Base-by-base conservation (phyloP, 495 filamentous ascomycete species). In the Xylaria longipes region DNA sequence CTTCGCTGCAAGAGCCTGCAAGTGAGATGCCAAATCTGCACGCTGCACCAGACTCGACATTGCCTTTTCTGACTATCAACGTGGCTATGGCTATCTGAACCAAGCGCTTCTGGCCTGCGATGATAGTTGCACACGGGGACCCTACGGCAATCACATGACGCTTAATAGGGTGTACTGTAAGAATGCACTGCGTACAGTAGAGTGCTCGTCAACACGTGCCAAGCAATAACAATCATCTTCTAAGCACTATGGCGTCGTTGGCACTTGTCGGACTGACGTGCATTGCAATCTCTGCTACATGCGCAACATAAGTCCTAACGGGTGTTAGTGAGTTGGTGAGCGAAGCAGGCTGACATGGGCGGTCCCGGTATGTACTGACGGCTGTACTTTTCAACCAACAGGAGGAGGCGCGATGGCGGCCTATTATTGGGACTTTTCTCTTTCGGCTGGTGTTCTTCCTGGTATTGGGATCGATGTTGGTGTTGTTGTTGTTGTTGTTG, bases 21-120 rank as follows among this genome's bases (percentile, higher is more conserved):
- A 52, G 65, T 67, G 65, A 67, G 65, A 67, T 67, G 65, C 65
- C 65, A 41, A 67, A 67, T 56, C 46, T 37, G 65, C 48, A 56
- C 65, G 31, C 48, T 67, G 48, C 33, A 39, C 33, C 8, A 41
- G 5, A 15, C 33, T 43, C 22, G 37, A 50, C 12, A 14, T 29
- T 39, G 33, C 22, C 33, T 14, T 41, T 67, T 67, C 65, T 56
- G 48, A 50, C 65, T 2, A 15, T 22, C 45, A 31, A 37, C 35
- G 35, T 45, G 61, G 62, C 62, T 33, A 3, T 45, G 61, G 62
- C 62, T 33, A 3, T 50, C 27, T 48, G 27, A 37, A n/a, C 25
- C 45, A 52, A 66, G 29, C 17, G 63, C 63, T 66, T 52, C 39
- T 25, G 62, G 39, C 62, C 35, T n/a, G 29, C 9, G 20, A 41